A percentile compares a stretch with the other conserved stretches of the same genome.
phyloP scores from a whole-genome alignment of 805 yeast genomes.

The Candida nonsorbophila region DNA sequence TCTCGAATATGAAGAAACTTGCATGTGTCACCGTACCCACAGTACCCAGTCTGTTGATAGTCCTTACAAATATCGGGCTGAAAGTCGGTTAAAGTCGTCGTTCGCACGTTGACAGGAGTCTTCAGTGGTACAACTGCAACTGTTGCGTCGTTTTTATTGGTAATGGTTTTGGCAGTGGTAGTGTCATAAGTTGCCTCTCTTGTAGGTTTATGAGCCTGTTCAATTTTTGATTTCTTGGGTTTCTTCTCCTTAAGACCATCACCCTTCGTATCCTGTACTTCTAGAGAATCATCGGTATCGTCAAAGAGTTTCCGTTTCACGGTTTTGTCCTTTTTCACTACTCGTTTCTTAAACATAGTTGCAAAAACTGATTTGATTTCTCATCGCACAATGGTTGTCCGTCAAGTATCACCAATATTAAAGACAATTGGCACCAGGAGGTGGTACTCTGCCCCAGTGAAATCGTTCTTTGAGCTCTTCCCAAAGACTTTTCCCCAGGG shows the following conservation, averaged over 20 bases:
- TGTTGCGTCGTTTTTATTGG: constrained; percentile 1
- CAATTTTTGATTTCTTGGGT: constrained; percentile 1
- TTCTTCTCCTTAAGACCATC: constrained; percentile 1
- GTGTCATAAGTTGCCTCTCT: neutral
- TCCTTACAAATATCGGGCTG: constrained; percentile 96
- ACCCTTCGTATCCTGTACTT: constrained; percentile 1
- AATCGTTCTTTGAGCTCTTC: constrained; percentile 55
- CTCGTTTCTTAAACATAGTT: constrained; percentile 24
- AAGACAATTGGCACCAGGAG: constrained; percentile 1
- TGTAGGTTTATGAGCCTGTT: neutral
- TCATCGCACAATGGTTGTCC: too few species aligned
- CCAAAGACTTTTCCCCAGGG: constrained; percentile 70
- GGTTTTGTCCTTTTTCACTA: constrained; percentile 9
- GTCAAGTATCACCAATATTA: too few species aligned
- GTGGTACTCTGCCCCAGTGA: constrained; percentile 1
- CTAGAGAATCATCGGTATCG: constrained; percentile 1
- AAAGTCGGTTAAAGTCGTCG: constrained; percentile 73
- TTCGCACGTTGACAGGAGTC: constrained; percentile 42
- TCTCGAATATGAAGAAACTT: constrained; percentile 90
- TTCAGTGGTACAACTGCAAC: constrained; percentile 13
- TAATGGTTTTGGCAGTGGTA: neutral
- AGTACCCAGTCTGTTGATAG: constrained; percentile 82
- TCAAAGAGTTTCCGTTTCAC: constrained; percentile 4
- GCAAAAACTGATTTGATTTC: too few species aligned
- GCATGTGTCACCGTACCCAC: constrained; percentile 97